Evolutionary conservation across 352 stramenopile genomes (phyloP), one percentile per base, ranked within the genome.

Genomic region (Pythium volutum): DNA sequence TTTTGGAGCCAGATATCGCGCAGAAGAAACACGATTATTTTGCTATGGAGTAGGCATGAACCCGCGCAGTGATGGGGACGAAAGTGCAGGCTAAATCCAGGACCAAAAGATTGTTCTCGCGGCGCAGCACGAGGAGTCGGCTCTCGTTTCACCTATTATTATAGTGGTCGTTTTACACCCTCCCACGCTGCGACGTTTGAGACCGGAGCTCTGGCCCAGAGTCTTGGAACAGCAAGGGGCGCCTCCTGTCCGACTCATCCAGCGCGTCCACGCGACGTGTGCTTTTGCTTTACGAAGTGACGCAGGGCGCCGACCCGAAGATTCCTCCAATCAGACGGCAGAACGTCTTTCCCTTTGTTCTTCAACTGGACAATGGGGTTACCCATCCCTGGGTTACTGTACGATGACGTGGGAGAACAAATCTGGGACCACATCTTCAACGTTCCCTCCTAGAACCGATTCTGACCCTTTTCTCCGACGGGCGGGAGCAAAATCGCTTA

Each of bases 391-490:
- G 20, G 29, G 45, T 52, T 55, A 63, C 15, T 22, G 22, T 64
- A n/a, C n/a, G n/a, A n/a, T n/a, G n/a, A n/a, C 25, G 27, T 39
- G 39, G 31, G 53, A 51, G 58, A 66, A 51, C 58, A 64, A 43
- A 59, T 52, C 33, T 47, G n/a, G 31, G 39, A 55, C 51, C 51
- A 43, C 59, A 67, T 67, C 59, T 67, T 67, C 59, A 67, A 67
- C 59, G 27, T 67, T 56, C 31, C 33, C 59, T 56, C 51, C 27
- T 55, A 67, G 61, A 67, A 46, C 59, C 59, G 59, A 26, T 23
- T 42, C 39, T 23, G 31, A 33, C 52, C 41, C 27, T 48, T 27
- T 64, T 41, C 26, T 50, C 57, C 57, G 57, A 57, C 57, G 48
- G 20, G 33, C 43, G n/a, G 26, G 12, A 16, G 26, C 10, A 31